Conservation (phyloP, 352 stramenopile species). For the Pythium graminicola region DNA sequence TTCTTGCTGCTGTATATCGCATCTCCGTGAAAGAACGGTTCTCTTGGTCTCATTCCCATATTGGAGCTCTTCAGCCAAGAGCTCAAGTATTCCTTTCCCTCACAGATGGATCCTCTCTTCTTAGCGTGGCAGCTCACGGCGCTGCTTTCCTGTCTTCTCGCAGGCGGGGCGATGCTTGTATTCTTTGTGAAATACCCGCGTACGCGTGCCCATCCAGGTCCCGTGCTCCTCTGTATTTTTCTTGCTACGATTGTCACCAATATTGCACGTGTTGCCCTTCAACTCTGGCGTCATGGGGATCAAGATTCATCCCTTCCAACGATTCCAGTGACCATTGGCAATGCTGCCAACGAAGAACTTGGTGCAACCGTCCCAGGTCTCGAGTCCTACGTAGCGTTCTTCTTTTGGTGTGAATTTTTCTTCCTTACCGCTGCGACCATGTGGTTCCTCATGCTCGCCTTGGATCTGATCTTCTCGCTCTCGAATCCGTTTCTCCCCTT, state of each 20-base stretch:
- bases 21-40: too few species aligned
- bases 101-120: conserved; percentile 46
- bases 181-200: conserved; percentile 68
- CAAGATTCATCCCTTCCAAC: neutral
- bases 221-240: conserved; percentile 75
- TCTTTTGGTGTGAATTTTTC: conserved; percentile 84
- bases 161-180: conserved; percentile 49
- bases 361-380: conserved; percentile 21
- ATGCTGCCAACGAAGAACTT: conserved; percentile 57
- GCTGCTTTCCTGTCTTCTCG: conserved; percentile 44
- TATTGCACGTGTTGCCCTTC: conserved; percentile 54
- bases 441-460: conserved; percentile 81
- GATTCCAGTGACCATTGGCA: conserved; percentile 42
- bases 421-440: conserved; percentile 71
- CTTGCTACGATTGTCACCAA: conserved; percentile 60
- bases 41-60: neutral
- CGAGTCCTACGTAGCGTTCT: conserved; percentile 54
- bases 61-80: neutral
- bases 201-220: conserved; percentile 54
- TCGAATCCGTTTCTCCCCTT: conserved; percentile 85
- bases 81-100: neutral
- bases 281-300: conserved; percentile 35
- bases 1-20: too few species aligned
- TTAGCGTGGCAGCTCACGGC: conserved; percentile 70
- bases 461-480: conserved; percentile 83